These are phyloP conservation scores for Friedmanniomyces endolithicus DNA, from an alignment of 495 filamentous ascomycete genomes.

Conservation along the genomic window DNA sequence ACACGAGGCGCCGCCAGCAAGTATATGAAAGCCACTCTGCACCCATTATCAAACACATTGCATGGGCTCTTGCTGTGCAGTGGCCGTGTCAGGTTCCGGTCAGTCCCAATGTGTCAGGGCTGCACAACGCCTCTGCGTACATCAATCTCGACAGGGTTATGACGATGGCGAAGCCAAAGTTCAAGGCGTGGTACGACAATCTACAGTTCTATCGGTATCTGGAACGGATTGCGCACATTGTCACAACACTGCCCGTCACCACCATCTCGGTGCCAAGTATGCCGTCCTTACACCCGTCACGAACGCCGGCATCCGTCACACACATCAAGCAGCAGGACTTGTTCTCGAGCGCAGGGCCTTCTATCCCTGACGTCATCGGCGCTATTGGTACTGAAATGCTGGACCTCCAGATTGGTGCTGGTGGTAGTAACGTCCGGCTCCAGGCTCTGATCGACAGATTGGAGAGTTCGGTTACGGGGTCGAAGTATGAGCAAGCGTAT, in stretches of 20 bases:
- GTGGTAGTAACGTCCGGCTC: neutral
- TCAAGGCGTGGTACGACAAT: slow-evolving; percentile 32
- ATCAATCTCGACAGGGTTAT: neutral
- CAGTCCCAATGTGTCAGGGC: slow-evolving; percentile 2
- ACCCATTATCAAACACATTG: neutral
- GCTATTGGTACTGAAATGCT: neutral
- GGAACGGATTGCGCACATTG: slow-evolving; percentile 5
- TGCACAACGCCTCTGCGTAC: neutral
- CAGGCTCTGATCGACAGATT: neutral
- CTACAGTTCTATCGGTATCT: slow-evolving; percentile 23
- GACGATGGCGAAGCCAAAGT: slow-evolving; percentile 10
- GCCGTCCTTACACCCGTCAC: neutral
- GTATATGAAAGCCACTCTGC: neutral
- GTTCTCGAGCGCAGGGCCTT: neutral
- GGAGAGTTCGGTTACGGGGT: neutral
- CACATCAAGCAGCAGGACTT: neutral
- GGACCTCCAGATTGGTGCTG: neutral
- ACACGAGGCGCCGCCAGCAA: neutral
- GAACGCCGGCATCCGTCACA: neutral
- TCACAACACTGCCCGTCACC: slow-evolving; percentile 6
- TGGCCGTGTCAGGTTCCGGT: slow-evolving; percentile 10
- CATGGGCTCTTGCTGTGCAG: slow-evolving; percentile 4
- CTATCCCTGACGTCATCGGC: neutral
- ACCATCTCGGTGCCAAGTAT: neutral
- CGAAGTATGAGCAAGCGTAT: neutral